Percentiles rank a stretch among this genome's conserved stretches.
Evolutionary conservation across 345 rosid species (phyloP).

Genomic region (Linum trigynum): DNA sequence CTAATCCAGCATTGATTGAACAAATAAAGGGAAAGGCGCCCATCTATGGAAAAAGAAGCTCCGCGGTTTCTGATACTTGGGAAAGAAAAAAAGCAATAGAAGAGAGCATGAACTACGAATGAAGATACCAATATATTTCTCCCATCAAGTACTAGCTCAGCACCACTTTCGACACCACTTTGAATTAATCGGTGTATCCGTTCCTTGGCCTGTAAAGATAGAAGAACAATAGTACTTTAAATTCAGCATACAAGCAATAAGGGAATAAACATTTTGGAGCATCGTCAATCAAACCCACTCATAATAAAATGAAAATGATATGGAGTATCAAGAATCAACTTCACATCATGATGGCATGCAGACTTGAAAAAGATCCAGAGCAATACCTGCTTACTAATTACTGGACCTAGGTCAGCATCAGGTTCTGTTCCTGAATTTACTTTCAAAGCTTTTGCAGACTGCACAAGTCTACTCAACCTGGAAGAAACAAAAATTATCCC

Average conservation of each 20-base stretch:
- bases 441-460: conserved; percentile 71
- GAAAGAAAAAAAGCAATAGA: background rate
- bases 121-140: conserved; percentile 61
- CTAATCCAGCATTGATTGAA: conserved; percentile 4
- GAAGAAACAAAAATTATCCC: conserved; percentile 1
- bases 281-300: background rate
- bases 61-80: background rate
- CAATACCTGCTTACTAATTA: conserved; percentile 77
- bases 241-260: background rate
- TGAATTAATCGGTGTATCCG: conserved; percentile 67
- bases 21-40: conserved; percentile 1
- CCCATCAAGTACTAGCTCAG: conserved; percentile 80
- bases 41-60: background rate
- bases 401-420: conserved; percentile 91
- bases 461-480: conserved; percentile 72
- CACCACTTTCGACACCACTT: conserved; percentile 75
- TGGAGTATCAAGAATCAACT: background rate
- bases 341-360: background rate
- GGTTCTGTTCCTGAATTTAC: conserved; percentile 81
- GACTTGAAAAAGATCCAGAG: background rate
- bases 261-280: background rate
- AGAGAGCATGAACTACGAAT: background rate
- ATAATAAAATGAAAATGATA: background rate
- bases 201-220: conserved; percentile 72
- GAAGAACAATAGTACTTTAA: conserved; percentile 3